phyloP scores from a whole-genome alignment of 768 basidiomycete genomes.

The Lentinula sp. region DNA sequence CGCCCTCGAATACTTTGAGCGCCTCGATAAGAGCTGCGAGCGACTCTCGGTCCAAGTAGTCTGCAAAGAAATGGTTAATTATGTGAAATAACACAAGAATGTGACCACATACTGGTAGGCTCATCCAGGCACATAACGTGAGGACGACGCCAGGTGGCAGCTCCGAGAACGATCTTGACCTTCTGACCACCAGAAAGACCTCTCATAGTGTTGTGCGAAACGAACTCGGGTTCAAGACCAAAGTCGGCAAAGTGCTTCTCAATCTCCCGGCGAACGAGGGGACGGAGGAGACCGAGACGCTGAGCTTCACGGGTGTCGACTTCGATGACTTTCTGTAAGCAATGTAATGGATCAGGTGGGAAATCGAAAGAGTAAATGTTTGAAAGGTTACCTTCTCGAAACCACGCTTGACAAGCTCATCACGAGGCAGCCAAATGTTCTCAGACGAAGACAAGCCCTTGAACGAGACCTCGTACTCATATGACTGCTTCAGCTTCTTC shows the following conservation, averaged over 20 bases:
- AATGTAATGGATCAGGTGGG: slow-evolving; percentile 7
- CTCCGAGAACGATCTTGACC: slow-evolving; percentile 98
- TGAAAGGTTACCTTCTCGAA: slow-evolving; percentile 71
- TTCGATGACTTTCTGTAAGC: slow-evolving; percentile 82
- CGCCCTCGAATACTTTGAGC: slow-evolving; percentile 96
- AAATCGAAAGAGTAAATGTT: not conserved
- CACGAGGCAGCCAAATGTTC: slow-evolving; percentile 97
- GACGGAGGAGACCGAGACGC: slow-evolving; percentile 89
- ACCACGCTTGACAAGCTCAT: slow-evolving; percentile 95
- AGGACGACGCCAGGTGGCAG: slow-evolving; percentile 98
- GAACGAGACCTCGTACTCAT: slow-evolving; percentile 97
- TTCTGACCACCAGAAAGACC: slow-evolving; percentile 99
- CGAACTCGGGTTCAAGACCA: slow-evolving; percentile 98
- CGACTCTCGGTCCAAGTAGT: slow-evolving; percentile 99
- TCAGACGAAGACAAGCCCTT: slow-evolving; percentile 93
- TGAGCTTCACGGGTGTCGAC: slow-evolving; percentile 97
- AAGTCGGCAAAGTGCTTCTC: slow-evolving; percentile 99
- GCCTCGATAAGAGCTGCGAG: slow-evolving; percentile 98
- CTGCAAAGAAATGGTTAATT: slow-evolving; percentile 25
- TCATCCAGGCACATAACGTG: slow-evolving; percentile 97
- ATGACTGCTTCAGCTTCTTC: slow-evolving; percentile 99
- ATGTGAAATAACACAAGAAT: slow-evolving; percentile 4
- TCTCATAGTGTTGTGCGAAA: slow-evolving; percentile 98
- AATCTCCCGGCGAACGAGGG: slow-evolving; percentile 96
- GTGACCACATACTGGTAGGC: slow-evolving; percentile 67